Evolutionary conservation across 495 filamentous ascomycete genomes (phyloP).

Genomic region (Penicillium coffeae): DNA sequence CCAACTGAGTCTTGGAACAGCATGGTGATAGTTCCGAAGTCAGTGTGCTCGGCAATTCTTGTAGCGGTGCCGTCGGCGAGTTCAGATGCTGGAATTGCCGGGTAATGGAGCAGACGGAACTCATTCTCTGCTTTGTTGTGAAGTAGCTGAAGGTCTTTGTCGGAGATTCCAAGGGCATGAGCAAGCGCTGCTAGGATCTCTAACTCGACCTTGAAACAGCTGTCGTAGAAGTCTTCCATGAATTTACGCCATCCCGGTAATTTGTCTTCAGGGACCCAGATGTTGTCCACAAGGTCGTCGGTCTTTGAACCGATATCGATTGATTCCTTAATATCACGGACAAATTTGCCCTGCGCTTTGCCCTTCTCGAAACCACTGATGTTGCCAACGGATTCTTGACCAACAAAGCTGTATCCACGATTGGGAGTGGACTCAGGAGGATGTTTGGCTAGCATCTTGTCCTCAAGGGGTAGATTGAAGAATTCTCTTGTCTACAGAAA

Average conservation of each 20-base stretch:
- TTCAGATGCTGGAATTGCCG: conserved; percentile 15
- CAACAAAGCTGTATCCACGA: conserved; percentile 50
- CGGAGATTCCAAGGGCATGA: conserved; percentile 41
- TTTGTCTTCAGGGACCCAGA: conserved; percentile 53
- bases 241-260: conserved; percentile 60
- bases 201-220: conserved; percentile 34
- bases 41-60: conserved; percentile 41
- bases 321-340: conserved; percentile 28
- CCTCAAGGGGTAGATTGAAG: conserved; percentile 49
- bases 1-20: conserved; percentile 46
- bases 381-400: conserved; percentile 55
- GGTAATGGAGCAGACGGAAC: conserved; percentile 42
- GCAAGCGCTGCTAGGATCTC: conserved; percentile 42
- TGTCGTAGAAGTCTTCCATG: conserved; percentile 45
- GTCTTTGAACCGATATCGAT: conserved; percentile 52
- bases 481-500: too few relatives aligned
- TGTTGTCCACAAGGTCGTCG: conserved; percentile 47
- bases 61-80: conserved; percentile 21
- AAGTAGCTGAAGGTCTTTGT: conserved; percentile 42
- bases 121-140: conserved; percentile 51
- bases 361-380: conserved; percentile 48
- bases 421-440: conserved; percentile 49
- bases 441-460: conserved; percentile 54
- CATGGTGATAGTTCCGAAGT: conserved; percentile 47
- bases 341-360: conserved; percentile 14